Conservation (phyloP, 257 asterid species). For the Nicotiana paniculata region DNA sequence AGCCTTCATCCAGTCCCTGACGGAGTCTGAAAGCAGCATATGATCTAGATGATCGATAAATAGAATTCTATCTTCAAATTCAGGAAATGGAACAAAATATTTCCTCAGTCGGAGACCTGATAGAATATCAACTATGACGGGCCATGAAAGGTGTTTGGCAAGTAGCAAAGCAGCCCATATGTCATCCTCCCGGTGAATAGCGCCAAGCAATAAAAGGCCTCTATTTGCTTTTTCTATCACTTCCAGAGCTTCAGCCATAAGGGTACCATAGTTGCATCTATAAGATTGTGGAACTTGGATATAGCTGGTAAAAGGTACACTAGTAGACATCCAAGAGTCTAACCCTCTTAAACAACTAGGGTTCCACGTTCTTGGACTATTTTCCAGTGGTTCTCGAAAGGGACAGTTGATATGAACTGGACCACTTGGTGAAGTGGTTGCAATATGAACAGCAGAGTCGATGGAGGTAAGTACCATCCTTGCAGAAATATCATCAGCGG, state of each 20-base stretch:
- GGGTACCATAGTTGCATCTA: conserved; percentile 21
- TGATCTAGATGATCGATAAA: conserved; percentile 93
- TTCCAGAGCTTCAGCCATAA: conserved; percentile 48
- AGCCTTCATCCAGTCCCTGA: conserved; percentile 61
- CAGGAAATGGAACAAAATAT: conserved; percentile 53
- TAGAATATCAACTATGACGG: conserved; percentile 70
- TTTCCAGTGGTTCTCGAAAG: conserved; percentile 80
- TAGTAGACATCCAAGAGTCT: conserved; percentile 62
- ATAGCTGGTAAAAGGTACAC: conserved; percentile 73
- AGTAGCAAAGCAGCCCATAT: conserved; percentile 93
- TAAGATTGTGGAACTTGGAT: conserved; percentile 45
- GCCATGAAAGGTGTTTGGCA: conserved; percentile 91
- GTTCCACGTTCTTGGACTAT: conserved; percentile 47
- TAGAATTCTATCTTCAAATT: conserved; percentile 44
- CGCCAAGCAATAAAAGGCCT: conserved; percentile 74
- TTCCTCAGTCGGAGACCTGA: conserved; percentile 91
- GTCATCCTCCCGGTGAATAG: conserved; percentile 82
- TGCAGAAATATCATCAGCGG: conserved; percentile 74
- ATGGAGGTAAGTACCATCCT: conserved; percentile 80
- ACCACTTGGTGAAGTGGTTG: conserved; percentile 73
- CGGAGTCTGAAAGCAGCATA: conserved; percentile 64
- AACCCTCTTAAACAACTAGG: conserved; percentile 64
- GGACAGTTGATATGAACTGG: conserved; percentile 95
- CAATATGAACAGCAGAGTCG: conserved; percentile 67
- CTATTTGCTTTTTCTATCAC: conserved; percentile 63